These are phyloP conservation scores for Apiospora saccharicola DNA, from an alignment of 2,329 filamentous ascomycete genomes.

Conservation along the genomic window DNA sequence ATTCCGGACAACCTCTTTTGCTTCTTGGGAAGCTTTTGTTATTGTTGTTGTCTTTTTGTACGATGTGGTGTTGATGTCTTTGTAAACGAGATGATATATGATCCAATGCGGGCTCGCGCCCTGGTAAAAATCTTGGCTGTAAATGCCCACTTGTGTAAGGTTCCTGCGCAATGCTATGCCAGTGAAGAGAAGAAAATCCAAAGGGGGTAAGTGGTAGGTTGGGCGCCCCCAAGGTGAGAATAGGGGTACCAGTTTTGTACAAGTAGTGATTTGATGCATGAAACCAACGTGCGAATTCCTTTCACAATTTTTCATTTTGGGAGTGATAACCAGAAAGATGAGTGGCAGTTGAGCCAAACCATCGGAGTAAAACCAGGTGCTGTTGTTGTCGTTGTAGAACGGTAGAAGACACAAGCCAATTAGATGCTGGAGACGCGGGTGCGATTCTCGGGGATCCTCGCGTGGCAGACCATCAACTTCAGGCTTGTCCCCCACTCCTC, in stretches of 20 bases:
- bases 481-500: slow-evolving; percentile 87
- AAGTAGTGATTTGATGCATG: background rate
- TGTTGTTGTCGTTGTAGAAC: background rate
- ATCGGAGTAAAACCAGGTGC: slow-evolving; percentile 13
- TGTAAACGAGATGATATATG: slow-evolving; percentile 25
- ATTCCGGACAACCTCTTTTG: background rate
- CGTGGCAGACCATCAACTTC: slow-evolving; percentile 90
- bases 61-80: slow-evolving; percentile 11
- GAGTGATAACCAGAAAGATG: slow-evolving; percentile 25
- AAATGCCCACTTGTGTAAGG: slow-evolving; percentile 23
- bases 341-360: background rate
- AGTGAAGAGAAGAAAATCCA: slow-evolving; percentile 3
- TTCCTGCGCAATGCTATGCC: slow-evolving; percentile 29
- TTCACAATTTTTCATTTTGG: background rate
- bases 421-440: slow-evolving; percentile 57
- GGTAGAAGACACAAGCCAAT: slow-evolving; percentile 27
- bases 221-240: background rate
- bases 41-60: slow-evolving; percentile 8
- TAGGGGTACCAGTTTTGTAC: background rate
- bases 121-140: slow-evolving; percentile 35
- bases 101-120: slow-evolving; percentile 37
- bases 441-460: slow-evolving; percentile 74
- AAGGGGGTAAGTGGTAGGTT: too few relatives aligned
- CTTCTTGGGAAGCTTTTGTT: slow-evolving; percentile 30
- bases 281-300: background rate